Evolutionary conservation across 192 early-diverging fungal genomes (phyloP).

Genomic region (Oehlia diaphana): DNA sequence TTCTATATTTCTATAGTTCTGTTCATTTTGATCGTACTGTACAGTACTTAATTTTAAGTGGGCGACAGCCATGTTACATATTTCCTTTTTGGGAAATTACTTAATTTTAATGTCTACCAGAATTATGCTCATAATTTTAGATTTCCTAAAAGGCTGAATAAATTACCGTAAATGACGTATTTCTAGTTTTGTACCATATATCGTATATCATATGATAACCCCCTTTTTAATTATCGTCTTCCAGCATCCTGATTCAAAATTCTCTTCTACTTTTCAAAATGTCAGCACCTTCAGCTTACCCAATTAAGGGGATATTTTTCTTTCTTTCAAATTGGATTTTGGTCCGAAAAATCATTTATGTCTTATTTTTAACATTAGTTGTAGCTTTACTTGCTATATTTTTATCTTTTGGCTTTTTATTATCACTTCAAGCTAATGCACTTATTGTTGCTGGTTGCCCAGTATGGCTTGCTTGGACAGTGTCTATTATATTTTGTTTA

Average conservation of each 20-base stretch:
- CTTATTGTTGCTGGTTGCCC: slow-evolving; percentile 51
- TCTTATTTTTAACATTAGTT: slow-evolving; percentile 36
- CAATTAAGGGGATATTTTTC: slow-evolving; percentile 41
- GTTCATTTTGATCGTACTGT: too few species aligned
- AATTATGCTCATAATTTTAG: too few species aligned
- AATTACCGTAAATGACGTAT: too few species aligned
- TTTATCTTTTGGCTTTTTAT: slow-evolving; percentile 51
- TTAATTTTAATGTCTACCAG: too few species aligned
- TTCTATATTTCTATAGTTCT: too few species aligned
- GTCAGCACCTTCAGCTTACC: slow-evolving; percentile 27
- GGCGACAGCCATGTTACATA: too few species aligned
- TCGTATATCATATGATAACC: too few species aligned
- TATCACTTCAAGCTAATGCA: slow-evolving; percentile 61
- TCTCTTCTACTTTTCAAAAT: not conserved
- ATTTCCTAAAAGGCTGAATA: too few species aligned
- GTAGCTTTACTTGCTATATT: slow-evolving; percentile 32
- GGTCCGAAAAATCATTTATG: slow-evolving; percentile 35
- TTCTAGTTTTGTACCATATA: too few species aligned
- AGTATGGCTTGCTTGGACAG: slow-evolving; percentile 61
- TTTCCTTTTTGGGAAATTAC: too few species aligned
- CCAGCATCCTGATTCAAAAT: not conserved
- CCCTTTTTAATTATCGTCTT: too few species aligned
- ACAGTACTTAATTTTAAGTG: too few species aligned
- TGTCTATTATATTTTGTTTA: slow-evolving; percentile 60
- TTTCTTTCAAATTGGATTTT: slow-evolving; percentile 38